Conservation (phyloP, 345 rosid genomes). For the Reutealis trisperma region DNA sequence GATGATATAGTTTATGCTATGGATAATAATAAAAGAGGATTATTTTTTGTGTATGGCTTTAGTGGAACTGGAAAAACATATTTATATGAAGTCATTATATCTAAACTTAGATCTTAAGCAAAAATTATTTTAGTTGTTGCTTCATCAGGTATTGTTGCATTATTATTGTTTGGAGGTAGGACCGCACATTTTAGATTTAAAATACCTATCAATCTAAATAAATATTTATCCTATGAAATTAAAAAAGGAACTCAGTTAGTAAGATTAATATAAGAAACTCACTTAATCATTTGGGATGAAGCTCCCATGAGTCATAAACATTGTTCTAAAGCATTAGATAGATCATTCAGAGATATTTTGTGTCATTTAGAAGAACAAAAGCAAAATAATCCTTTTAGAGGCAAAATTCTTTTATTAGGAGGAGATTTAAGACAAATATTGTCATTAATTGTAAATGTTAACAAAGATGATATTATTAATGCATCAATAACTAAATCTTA, state of each 20-base stretch:
- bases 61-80: not conserved
- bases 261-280: too few relatives aligned
- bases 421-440: too few relatives aligned
- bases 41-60: not conserved
- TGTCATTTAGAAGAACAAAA: not conserved
- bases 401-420: too few relatives aligned
- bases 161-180: not conserved
- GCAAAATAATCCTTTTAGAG: too few relatives aligned
- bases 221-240: not conserved
- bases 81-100: not conserved
- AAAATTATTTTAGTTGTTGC: not conserved
- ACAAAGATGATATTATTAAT: too few relatives aligned
- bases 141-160: not conserved
- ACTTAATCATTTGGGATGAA: too few relatives aligned
- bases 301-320: too few relatives aligned
- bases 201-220: not conserved
- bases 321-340: not conserved
- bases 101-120: not conserved
- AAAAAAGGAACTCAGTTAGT: not conserved
- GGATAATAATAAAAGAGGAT: too few relatives aligned
- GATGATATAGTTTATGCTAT: too few relatives aligned
- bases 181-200: conserved; percentile 12
- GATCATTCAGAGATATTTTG: too few relatives aligned
- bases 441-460: too few relatives aligned
- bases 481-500: too few relatives aligned